These are phyloP conservation scores for Aspergillus aculeatinus DNA, from an alignment of 2,329 filamentous ascomycete genomes.

Conservation along the genomic window DNA sequence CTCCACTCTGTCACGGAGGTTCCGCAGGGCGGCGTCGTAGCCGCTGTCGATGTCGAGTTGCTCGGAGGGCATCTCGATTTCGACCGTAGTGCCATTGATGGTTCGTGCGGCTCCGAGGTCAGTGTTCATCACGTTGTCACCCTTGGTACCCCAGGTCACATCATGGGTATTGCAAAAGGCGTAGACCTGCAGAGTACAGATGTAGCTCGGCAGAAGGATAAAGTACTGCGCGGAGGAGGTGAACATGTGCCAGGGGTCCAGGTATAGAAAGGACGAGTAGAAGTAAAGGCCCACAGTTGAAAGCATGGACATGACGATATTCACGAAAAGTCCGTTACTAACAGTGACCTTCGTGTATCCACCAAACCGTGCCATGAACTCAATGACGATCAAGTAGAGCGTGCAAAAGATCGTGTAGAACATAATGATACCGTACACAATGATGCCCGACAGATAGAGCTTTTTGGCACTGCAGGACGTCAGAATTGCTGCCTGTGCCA, in stretches of 20 bases:
- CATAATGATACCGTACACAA: constrained; percentile 94
- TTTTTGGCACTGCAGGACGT: constrained; percentile 63
- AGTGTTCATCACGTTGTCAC: constrained; percentile 90
- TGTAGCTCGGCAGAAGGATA: constrained; percentile 84
- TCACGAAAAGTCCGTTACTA: constrained; percentile 89
- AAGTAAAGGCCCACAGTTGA: constrained; percentile 94
- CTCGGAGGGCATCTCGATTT: constrained; percentile 95
- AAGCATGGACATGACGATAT: constrained; percentile 83
- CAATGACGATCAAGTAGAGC: constrained; percentile 83
- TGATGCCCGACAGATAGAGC: constrained; percentile 83
- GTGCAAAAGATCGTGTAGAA: constrained; percentile 86
- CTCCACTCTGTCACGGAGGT: constrained; percentile 88
- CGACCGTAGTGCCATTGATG: constrained; percentile 74
- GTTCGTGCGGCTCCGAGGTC: constrained; percentile 85
- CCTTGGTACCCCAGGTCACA: constrained; percentile 98
- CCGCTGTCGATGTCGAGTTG: constrained; percentile 97
- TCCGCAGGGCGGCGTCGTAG: constrained; percentile 94
- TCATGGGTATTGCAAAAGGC: constrained; percentile 99
- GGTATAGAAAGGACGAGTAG: constrained; percentile 91
- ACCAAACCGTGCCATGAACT: constrained; percentile 59
- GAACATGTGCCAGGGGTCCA: constrained; percentile 99
- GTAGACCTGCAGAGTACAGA: constrained; percentile 96
- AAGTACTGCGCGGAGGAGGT: constrained; percentile 92
- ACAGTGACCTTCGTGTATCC: constrained; percentile 54
- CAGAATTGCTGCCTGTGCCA: constrained; percentile 9